Evolutionary conservation across 495 filamentous ascomycete genomes (phyloP).

Genomic region (Neurospora tetrasperma): DNA sequence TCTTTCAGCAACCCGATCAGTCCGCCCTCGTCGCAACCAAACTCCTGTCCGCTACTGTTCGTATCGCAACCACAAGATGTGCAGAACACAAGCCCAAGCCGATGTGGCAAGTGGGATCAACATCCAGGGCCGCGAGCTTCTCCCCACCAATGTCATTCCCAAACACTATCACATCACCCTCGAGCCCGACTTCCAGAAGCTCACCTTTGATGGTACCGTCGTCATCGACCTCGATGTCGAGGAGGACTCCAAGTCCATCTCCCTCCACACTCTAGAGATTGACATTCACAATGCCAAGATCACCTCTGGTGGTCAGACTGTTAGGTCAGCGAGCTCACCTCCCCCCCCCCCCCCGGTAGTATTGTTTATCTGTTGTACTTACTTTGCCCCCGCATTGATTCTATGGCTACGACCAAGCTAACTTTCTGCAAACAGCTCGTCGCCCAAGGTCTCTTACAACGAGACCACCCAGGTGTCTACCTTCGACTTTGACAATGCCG

Average conservation of each 20-base stretch:
- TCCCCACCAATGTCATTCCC: slow-evolving; percentile 55
- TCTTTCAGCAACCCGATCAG: slow-evolving; percentile 7
- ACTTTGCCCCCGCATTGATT: not conserved
- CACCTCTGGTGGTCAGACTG: slow-evolving; percentile 37
- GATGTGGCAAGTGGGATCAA: slow-evolving; percentile 35
- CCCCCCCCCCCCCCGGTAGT: not conserved
- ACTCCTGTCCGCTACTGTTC: slow-evolving; percentile 37
- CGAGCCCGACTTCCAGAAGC: slow-evolving; percentile 60
- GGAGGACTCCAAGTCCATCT: slow-evolving; percentile 76
- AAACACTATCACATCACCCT: slow-evolving; percentile 62
- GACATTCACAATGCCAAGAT: slow-evolving; percentile 71
- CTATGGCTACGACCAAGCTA: slow-evolving; percentile 1
- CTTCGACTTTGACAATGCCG: slow-evolving; percentile 48
- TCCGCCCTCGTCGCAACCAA: slow-evolving; percentile 13
- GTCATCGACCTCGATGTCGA: slow-evolving; percentile 69
- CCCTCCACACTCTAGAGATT: slow-evolving; percentile 79
- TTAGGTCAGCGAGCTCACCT: slow-evolving; percentile 24
- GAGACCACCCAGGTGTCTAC: slow-evolving; percentile 53
- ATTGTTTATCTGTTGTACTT: not conserved
- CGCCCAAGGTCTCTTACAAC: slow-evolving; percentile 48
- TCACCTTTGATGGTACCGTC: slow-evolving; percentile 60
- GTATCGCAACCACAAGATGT: slow-evolving; percentile 47
- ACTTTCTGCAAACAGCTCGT: slow-evolving; percentile 30
- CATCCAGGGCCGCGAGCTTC: slow-evolving; percentile 45
- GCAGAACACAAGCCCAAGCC: slow-evolving; percentile 34